A percentile compares a stretch with the other conserved stretches of the same genome.
These are phyloP conservation scores for Moesziomyces aphidis DNA, from an alignment of 1,284 basidiomycete species.

Conservation along the genomic window DNA sequence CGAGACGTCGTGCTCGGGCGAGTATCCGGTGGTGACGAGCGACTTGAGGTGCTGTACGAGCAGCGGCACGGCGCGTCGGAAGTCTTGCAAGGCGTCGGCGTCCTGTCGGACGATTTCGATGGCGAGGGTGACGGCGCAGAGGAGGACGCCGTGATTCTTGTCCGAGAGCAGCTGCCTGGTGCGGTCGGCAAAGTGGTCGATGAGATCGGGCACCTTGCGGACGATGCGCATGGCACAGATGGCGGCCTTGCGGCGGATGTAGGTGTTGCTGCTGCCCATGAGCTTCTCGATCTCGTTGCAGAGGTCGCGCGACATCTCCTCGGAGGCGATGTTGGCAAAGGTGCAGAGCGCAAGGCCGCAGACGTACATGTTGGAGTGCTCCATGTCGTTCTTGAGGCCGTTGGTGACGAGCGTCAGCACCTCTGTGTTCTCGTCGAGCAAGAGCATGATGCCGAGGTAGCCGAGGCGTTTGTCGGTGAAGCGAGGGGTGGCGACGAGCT, in stretches of 20 bases:
- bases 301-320: slow-evolving; percentile 70
- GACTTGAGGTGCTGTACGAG: slow-evolving; percentile 96
- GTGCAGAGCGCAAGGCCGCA: slow-evolving; percentile 97
- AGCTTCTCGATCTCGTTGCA: slow-evolving; percentile 90
- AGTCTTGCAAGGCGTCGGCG: slow-evolving; percentile 80
- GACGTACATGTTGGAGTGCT: slow-evolving; percentile 98
- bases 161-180: slow-evolving; percentile 92
- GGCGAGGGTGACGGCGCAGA: slow-evolving; percentile 92
- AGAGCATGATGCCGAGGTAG: slow-evolving; percentile 96
- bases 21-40: slow-evolving; percentile 94
- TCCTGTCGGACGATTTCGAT: slow-evolving; percentile 93
- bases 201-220: slow-evolving; percentile 94
- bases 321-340: slow-evolving; percentile 98
- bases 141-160: slow-evolving; percentile 94
- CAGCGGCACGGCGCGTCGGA: slow-evolving; percentile 90
- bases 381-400: slow-evolving; percentile 99
- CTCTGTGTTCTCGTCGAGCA: slow-evolving; percentile 97
- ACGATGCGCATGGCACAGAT: slow-evolving; percentile 96
- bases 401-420: slow-evolving; percentile 98
- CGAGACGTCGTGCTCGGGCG: slow-evolving; percentile 98
- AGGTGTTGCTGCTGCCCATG: slow-evolving; percentile 95
- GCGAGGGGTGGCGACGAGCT: slow-evolving; percentile 96
- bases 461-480: slow-evolving; percentile 97
- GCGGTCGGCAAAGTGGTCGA: slow-evolving; percentile 90
- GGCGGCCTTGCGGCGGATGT: slow-evolving; percentile 99